Conservation (phyloP, 148 eudicot genomes). For the Silene latifolia region DNA sequence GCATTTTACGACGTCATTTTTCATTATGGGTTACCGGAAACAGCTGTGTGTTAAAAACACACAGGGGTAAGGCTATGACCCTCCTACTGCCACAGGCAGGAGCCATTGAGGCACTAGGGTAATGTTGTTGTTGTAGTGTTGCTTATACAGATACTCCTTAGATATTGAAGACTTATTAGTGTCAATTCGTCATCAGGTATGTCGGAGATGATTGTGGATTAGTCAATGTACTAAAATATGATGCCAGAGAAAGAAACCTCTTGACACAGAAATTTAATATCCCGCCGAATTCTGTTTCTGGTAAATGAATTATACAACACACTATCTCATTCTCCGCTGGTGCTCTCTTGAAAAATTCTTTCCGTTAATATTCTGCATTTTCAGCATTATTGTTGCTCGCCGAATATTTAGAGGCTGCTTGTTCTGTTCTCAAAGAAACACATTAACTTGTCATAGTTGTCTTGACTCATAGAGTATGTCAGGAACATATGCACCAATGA, state of each 20-base stretch:
- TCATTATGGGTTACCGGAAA: background rate
- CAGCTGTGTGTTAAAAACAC: background rate
- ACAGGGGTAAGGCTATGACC: background rate
- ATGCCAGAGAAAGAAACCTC: constrained; percentile 52
- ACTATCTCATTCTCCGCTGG: background rate
- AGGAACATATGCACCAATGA: background rate
- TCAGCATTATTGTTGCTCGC: background rate
- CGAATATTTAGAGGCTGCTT: background rate
- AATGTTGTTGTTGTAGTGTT: background rate
- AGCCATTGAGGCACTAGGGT: background rate
- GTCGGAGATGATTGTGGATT: constrained; percentile 81
- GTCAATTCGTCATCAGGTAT: too few species aligned
- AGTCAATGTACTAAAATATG: constrained; percentile 61
- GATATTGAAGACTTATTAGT: background rate
- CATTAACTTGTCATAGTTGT: background rate
- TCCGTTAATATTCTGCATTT: constrained; percentile 11
- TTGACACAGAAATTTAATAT: constrained; percentile 59
- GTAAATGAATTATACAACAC: constrained; percentile 34
- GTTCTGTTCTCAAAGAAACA: background rate
- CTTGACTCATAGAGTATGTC: background rate
- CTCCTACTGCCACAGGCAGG: background rate
- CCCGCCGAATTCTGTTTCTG: constrained; percentile 60
- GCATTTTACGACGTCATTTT: background rate
- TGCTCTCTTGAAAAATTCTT: background rate
- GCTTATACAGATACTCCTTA: background rate